Evolutionary conservation across 2,329 filamentous ascomycete species (phyloP).

Genomic region (Aspergillus oerlinghausenensis): DNA sequence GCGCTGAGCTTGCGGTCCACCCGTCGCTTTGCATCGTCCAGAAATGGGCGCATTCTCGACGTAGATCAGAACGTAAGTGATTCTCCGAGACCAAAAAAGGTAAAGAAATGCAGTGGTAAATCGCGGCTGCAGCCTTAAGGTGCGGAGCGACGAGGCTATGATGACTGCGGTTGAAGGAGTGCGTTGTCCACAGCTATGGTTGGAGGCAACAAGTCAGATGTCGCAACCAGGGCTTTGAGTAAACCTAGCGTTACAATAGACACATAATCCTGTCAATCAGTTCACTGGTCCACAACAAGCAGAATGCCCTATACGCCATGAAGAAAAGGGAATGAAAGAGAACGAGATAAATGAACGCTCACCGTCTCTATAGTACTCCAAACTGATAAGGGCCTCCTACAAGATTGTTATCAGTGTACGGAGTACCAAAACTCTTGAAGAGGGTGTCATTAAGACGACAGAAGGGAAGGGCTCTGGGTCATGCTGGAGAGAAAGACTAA

Average conservation of each 20-base stretch:
- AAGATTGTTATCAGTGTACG: slow-evolving; percentile 3
- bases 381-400: slow-evolving; percentile 1
- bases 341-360: slow-evolving; percentile 2
- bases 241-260: slow-evolving; percentile 1
- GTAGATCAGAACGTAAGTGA: background rate
- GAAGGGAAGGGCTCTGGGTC: slow-evolving; percentile 1
- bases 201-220: background rate
- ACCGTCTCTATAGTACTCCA: slow-evolving; percentile 3
- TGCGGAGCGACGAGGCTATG: background rate
- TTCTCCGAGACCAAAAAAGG: background rate
- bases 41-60: slow-evolving; percentile 29
- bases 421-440: background rate
- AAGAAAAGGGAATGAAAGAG: background rate
- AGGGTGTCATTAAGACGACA: slow-evolving; percentile 10
- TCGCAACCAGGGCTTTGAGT: background rate
- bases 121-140: background rate
- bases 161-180: background rate
- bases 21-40: slow-evolving; percentile 41
- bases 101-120: background rate
- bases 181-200: background rate
- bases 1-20: slow-evolving; percentile 38
- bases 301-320: background rate
- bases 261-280: slow-evolving; percentile 12
- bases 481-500: slow-evolving; percentile 7
- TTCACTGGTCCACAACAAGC: background rate